Evolutionary conservation across 2,329 filamentous ascomycete species (phyloP), one percentile per base, ranked within the genome.

Genomic region (Pseudopithomyces maydicus): DNA sequence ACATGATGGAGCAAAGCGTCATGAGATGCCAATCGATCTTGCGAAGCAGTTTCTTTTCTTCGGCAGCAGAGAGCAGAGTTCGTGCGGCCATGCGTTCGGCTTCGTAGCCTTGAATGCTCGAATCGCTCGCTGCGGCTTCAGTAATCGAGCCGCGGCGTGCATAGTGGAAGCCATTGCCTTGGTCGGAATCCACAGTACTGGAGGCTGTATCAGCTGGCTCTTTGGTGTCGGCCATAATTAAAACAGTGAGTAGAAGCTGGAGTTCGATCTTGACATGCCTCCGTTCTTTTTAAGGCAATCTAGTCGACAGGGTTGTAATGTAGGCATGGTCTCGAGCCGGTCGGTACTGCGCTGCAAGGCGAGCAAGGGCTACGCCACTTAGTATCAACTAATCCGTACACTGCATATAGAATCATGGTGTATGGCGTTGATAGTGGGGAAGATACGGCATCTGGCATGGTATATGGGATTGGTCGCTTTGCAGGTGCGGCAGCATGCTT

Each of bases 21-120:
- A 68, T 55, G 20, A 66, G 59, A 5, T 52, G 56, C 43, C 58
- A 54, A 20, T 68, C 65, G 2, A 68, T 53, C 32, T 62, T 63
- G 6, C 63, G 55, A 36, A 68, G 67, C 11, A 82, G 62, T 54
- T 72, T 80, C 59, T 76, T 81, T 57, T 82, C 80, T 56, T 82
- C 80, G 4, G 74, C 76, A 0, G 71, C 70, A 1, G 59, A 59
- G 45, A 62, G 51, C 12, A 63, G 48, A 17, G 60, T 56, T n/a
- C 57, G 55, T 3, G 60, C 60, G 11, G 50, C 55, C 60, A 63
- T 61, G 14, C 57, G 46, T 14, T 61, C 57, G 19, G 46, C 53
- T 19, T 63, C 57, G 29, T 60, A 63, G n/a, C 60, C 60, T 8
- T 58, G 38, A 33, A 63, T 61, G 5, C 51, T 19, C 15, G 38